Percentiles rank a stretch among this genome's conserved stretches.
Evolutionary conservation across 164 flowering plant species (phyloP).

Genomic region (Vitis cinerea): DNA sequence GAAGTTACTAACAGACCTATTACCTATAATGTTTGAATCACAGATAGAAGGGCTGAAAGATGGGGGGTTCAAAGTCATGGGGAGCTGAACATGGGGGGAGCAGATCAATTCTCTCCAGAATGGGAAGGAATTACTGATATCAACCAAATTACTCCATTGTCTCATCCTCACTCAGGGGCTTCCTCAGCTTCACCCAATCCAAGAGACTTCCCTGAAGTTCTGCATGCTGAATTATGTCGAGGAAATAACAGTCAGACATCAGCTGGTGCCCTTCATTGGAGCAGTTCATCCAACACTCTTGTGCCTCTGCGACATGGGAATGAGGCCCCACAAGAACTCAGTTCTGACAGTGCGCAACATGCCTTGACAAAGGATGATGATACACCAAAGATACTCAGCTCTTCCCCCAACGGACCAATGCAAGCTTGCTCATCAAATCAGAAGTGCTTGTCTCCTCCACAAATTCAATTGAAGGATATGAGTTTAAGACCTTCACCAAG

Average conservation of each 20-base stretch:
- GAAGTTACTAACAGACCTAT: neutral
- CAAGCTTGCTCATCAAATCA: too few relatives aligned
- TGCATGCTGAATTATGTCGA: slow-evolving; percentile 9
- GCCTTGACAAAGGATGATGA: slow-evolving; percentile 33
- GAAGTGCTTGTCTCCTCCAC: neutral
- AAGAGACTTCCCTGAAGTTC: slow-evolving; percentile 11
- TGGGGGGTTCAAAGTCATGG: slow-evolving; percentile 4
- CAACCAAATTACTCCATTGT: neutral
- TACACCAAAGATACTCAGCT: slow-evolving; percentile 1
- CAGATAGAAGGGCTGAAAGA: slow-evolving; percentile 7
- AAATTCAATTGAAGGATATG: neutral
- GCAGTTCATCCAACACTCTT: slow-evolving; percentile 39
- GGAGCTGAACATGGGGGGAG: neutral
- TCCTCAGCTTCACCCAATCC: neutral
- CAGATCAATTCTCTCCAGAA: neutral
- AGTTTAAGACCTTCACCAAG: neutral
- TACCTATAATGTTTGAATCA: neutral
- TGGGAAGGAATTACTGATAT: neutral
- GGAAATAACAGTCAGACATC: slow-evolving; percentile 15
- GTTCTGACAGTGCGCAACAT: slow-evolving; percentile 15
- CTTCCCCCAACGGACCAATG: too few relatives aligned
- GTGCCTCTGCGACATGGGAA: slow-evolving; percentile 17
- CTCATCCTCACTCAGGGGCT: neutral
- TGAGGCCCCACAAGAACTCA: slow-evolving; percentile 18
- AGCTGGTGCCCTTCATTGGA: slow-evolving; percentile 33